Base-by-base conservation (phyloP, 345 rosid genomes). In the Hypericum perforatum region DNA sequence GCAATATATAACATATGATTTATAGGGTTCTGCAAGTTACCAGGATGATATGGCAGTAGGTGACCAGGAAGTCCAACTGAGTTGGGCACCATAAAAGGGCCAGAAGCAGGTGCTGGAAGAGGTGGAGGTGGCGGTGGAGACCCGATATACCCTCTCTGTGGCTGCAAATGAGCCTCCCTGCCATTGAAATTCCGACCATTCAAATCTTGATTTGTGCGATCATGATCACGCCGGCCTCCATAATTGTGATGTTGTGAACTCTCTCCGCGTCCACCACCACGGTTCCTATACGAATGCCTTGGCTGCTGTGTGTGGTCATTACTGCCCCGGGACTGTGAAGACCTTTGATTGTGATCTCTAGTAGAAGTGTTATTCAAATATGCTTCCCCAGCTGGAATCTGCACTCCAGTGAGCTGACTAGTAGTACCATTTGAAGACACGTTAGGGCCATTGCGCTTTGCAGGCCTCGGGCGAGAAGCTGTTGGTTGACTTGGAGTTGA, bases 81-180 rank as follows among this genome's bases (percentile, higher is more conserved):
- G 3, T 14, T 13, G 16, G 77, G 70, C 36, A 82, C 59, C 61
- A 87, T 58, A 72, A 73, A 81, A 37, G 81, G 76, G 22, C 64
- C 7, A 57, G 76, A 38, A 61, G 76, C 63, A 11, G 76, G 68
- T 5, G 63, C 32, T 22, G 32, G 32, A 22, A 22, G 62, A 2
- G 74, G 78, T 8, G 77, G 84, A 1, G 78, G 82, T 0, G 85
- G 80, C 0, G 82, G 82, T 32, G 77, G 73, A 61, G 67, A 61
- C 59, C 82, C 67, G 39, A 63, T 58, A 64, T 65, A 76, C 65
- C 91, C 73, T 76, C 91, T 74, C 36, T 64, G 82, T 11, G 57
- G 58, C 41, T 70, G 84, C 67, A 65, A 39, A 44, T 69, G 71
- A 54, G 16, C 72, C 58, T 78, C 91, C 64, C 86, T 70, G 7